phyloP scores from a whole-genome alignment of 208 protist genomes.

The Leishmania lainsoni region DNA sequence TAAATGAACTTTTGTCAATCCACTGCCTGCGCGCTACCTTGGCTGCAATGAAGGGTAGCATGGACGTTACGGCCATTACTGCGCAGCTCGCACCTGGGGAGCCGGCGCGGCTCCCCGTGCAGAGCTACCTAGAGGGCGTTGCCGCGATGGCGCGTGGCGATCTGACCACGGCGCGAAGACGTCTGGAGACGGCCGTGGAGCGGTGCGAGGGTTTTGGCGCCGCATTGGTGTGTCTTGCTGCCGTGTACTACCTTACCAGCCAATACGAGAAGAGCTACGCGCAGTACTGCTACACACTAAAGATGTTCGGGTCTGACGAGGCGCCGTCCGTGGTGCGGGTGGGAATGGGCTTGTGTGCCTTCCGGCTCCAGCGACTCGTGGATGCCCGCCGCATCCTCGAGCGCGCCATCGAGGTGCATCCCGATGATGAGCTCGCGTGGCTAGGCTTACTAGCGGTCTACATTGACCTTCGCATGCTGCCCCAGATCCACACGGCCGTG shows the following conservation, averaged over 20 bases:
- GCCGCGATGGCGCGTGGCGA: constrained; percentile 63
- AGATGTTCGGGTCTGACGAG: constrained; percentile 53
- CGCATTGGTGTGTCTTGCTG: constrained; percentile 73
- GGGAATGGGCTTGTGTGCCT: constrained; percentile 85
- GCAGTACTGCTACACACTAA: constrained; percentile 73
- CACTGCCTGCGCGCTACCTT: constrained; percentile 75
- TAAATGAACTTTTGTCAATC: constrained; percentile 60
- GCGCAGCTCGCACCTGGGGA: constrained; percentile 19
- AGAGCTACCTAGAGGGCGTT: constrained; percentile 77
- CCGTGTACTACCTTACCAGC: constrained; percentile 60
- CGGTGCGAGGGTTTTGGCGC: constrained; percentile 58
- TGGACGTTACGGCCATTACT: constrained; percentile 24
- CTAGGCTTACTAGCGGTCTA: constrained; percentile 75
- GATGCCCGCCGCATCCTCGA: constrained; percentile 70
- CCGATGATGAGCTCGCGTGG: constrained; percentile 79
- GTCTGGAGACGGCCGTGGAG: constrained; percentile 65
- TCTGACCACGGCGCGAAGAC: constrained; percentile 55
- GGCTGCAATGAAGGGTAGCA: constrained; percentile 77
- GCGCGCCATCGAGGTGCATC: constrained; percentile 59
- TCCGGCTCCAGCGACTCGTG: constrained; percentile 46
- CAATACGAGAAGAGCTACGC: constrained; percentile 77
- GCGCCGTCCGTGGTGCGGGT: constrained; percentile 78
- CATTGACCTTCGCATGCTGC: constrained; percentile 65
- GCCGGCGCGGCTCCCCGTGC: constrained; percentile 35
- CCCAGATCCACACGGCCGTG: constrained; percentile 58